Conservation (phyloP, 2,329 filamentous ascomycete genomes). For the Pseudogymnoascus sp. region DNA sequence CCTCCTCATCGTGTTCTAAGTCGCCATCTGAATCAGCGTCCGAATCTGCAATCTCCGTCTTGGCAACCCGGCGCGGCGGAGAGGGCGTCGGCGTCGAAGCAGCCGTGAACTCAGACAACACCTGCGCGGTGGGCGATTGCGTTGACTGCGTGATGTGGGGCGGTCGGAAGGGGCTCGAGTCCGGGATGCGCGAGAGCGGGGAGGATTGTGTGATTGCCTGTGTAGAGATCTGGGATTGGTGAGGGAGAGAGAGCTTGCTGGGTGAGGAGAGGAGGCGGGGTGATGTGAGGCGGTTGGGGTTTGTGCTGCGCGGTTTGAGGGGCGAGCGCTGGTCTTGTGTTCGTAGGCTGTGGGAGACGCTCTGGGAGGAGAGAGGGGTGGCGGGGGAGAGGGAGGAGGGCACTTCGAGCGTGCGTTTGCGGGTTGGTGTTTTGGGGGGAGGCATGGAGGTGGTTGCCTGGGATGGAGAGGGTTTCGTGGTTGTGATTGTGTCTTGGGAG, state of each 20-base stretch:
- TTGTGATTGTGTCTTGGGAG: neutral
- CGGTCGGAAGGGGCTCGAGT: neutral
- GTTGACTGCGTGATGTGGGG: neutral
- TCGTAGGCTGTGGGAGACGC: neutral
- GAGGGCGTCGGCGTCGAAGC: neutral
- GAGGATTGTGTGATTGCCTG: neutral
- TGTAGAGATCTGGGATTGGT: neutral
- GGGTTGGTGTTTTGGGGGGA: neutral
- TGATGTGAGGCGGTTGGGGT: neutral
- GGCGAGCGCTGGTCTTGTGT: neutral
- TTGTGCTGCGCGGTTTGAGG: neutral
- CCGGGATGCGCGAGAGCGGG: neutral
- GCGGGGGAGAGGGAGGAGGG: slow-evolving; percentile 5
- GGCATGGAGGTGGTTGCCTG: neutral
- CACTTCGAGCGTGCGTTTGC: neutral
- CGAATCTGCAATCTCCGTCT: neutral
- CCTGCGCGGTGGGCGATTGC: neutral
- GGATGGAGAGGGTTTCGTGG: neutral
- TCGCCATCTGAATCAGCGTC: neutral
- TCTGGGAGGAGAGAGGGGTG: neutral
- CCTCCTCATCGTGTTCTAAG: neutral
- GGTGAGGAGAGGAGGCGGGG: neutral
- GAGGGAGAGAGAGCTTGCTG: neutral
- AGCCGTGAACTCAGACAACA: neutral
- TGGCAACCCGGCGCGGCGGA: neutral